Conservation (phyloP, 176 grass and related monocot genomes). For the Dactylis glomerata region DNA sequence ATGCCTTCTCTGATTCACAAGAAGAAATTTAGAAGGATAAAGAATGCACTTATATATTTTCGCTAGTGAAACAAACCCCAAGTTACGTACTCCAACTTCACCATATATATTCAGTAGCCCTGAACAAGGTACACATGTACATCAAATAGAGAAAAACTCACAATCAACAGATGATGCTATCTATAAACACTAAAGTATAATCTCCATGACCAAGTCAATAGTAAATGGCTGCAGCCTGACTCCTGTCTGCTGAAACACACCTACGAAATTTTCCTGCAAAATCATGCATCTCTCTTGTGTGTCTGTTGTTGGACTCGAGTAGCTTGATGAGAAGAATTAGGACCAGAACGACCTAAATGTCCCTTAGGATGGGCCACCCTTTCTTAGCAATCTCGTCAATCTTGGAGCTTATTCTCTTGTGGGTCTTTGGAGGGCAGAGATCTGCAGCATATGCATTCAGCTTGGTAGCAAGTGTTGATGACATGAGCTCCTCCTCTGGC, state of each 20-base stretch:
- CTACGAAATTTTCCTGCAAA: neutral
- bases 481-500: slow-evolving; percentile 69
- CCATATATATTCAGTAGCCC: neutral
- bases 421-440: slow-evolving; percentile 62
- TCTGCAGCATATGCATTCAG: slow-evolving; percentile 80
- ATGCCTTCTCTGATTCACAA: neutral
- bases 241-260: neutral
- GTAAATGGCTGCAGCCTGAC: neutral
- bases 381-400: slow-evolving; percentile 66
- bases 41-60: slow-evolving; percentile 18
- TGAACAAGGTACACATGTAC: neutral
- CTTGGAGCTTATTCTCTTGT: slow-evolving; percentile 71
- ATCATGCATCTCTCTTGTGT: slow-evolving; percentile 11
- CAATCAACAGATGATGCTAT: slow-evolving; percentile 14
- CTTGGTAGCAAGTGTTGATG: slow-evolving; percentile 69
- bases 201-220: neutral
- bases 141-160: neutral
- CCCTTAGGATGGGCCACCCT: slow-evolving; percentile 77
- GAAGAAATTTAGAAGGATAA: no score
- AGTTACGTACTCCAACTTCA: neutral
- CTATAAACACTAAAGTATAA: neutral
- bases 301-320: neutral
- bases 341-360: slow-evolving; percentile 44
- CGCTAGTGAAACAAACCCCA: neutral
- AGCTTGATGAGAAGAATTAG: neutral